Conservation (phyloP, 805 yeast genomes). For the Metschnikowia santaceciliae region DNA sequence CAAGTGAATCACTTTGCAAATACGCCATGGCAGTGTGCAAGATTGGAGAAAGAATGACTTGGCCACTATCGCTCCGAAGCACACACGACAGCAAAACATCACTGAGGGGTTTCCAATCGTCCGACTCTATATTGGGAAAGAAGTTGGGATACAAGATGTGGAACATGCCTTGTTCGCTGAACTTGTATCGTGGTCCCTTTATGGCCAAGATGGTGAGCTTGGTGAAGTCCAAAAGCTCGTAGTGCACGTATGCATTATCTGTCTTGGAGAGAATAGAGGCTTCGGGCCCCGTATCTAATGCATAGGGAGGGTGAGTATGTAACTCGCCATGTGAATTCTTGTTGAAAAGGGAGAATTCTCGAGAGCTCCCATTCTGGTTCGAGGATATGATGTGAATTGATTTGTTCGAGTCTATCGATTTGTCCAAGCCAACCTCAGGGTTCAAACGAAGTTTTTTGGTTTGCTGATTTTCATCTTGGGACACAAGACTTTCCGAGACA, state of each 20-base stretch:
- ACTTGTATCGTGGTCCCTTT: constrained; percentile 35
- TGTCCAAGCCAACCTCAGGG: too few species aligned
- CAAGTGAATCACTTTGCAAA: constrained; percentile 20
- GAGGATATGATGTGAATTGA: background rate
- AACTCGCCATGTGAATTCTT: background rate
- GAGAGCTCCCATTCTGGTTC: background rate
- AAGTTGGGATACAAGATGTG: constrained; percentile 43
- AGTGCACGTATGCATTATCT: constrained; percentile 33
- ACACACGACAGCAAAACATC: constrained; percentile 3
- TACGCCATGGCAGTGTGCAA: constrained; percentile 18
- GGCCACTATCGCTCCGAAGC: constrained; percentile 1
- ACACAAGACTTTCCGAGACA: background rate
- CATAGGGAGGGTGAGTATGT: background rate
- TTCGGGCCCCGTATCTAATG: constrained; percentile 20
- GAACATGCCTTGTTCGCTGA: constrained; percentile 40
- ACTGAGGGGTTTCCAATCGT: constrained; percentile 34
- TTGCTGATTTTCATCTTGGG: background rate
- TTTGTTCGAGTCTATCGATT: background rate
- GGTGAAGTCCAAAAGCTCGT: constrained; percentile 32
- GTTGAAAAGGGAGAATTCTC: background rate
- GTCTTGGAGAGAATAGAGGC: constrained; percentile 23
- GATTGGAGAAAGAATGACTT: constrained; percentile 18
- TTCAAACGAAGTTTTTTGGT: background rate
- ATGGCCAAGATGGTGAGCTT: constrained; percentile 39
- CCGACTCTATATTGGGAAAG: constrained; percentile 40